Conservation (phyloP, 805 yeast species). For the Ascoidea rubescens region DNA sequence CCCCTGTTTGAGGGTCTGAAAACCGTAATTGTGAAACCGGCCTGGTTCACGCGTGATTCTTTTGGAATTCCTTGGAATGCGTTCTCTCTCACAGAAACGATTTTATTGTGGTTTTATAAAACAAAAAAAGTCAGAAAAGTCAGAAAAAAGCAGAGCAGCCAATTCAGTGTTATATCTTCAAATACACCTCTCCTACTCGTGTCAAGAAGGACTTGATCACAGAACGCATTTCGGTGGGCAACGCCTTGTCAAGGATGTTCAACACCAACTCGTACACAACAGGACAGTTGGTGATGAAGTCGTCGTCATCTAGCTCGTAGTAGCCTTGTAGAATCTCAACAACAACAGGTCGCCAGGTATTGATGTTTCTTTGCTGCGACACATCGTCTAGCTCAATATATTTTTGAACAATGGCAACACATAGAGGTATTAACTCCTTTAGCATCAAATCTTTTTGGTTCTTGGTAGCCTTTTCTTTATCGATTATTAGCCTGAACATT, state of each 20-base stretch:
- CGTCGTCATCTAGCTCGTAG: conserved; percentile 59
- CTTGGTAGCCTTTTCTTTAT: conserved; percentile 33
- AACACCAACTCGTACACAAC: conserved; percentile 46
- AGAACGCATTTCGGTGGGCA: conserved; percentile 44
- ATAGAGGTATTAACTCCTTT: conserved; percentile 40
- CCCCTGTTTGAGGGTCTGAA: too few relatives aligned
- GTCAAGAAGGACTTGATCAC: conserved; percentile 48
- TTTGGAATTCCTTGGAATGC: too few relatives aligned
- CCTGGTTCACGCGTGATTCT: too few relatives aligned
- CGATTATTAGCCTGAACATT: conserved; percentile 68
- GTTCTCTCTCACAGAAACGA: too few relatives aligned
- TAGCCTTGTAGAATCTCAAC: conserved; percentile 78
- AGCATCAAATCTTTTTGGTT: conserved; percentile 35
- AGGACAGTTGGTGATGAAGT: conserved; percentile 47
- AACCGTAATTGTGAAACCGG: too few relatives aligned
- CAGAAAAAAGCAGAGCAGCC: too few relatives aligned
- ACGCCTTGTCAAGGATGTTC: conserved; percentile 43
- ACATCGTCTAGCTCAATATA: conserved; percentile 60
- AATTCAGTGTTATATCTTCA: conserved; percentile 11
- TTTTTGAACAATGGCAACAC: conserved; percentile 56
- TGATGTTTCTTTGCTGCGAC: conserved; percentile 64
- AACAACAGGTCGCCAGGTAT: conserved; percentile 86
- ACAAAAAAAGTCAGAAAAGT: too few relatives aligned
- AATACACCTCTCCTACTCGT: conserved; percentile 37
- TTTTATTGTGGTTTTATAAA: too few relatives aligned